phyloP scores from a whole-genome alignment of 2,329 filamentous ascomycete species.

The Tolypocladium album region DNA sequence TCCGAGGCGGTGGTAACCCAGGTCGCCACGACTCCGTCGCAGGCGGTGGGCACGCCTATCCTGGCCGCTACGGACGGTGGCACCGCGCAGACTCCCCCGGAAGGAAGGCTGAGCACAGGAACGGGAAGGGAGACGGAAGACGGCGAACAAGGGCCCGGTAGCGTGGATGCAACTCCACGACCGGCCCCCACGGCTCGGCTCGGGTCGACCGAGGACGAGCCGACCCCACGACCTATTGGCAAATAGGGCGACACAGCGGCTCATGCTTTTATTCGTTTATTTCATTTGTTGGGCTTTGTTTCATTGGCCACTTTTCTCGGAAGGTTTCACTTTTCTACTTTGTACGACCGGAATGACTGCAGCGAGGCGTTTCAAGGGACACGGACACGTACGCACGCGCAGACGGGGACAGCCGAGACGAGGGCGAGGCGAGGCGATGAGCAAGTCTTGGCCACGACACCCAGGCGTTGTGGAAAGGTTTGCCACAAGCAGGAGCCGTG shows the following conservation, averaged over 20 bases:
- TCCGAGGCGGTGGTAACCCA: conserved; percentile 38
- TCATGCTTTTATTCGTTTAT: neutral
- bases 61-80: conserved; percentile 9
- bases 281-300: conserved; percentile 5
- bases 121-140: neutral
- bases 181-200: conserved; percentile 13
- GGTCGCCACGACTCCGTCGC: conserved; percentile 36
- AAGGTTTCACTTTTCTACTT: neutral
- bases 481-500: neutral
- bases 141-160: conserved; percentile 8
- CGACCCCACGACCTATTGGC: conserved; percentile 26
- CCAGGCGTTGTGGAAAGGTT: neutral
- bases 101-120: conserved; percentile 6
- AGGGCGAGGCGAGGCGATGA: neutral
- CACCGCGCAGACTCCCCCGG: conserved; percentile 13
- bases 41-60: conserved; percentile 24
- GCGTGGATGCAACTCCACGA: conserved; percentile 33
- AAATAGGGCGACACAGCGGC: conserved; percentile 7
- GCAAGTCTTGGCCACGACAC: neutral
- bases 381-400: neutral
- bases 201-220: conserved; percentile 19
- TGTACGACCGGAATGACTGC: conserved; percentile 10
- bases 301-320: conserved; percentile 1
- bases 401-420: neutral
- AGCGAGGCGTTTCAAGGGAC: conserved; percentile 10